Base-by-base conservation (phyloP, 2,329 filamentous ascomycete genomes). In the Thielaviopsis punctulata region DNA sequence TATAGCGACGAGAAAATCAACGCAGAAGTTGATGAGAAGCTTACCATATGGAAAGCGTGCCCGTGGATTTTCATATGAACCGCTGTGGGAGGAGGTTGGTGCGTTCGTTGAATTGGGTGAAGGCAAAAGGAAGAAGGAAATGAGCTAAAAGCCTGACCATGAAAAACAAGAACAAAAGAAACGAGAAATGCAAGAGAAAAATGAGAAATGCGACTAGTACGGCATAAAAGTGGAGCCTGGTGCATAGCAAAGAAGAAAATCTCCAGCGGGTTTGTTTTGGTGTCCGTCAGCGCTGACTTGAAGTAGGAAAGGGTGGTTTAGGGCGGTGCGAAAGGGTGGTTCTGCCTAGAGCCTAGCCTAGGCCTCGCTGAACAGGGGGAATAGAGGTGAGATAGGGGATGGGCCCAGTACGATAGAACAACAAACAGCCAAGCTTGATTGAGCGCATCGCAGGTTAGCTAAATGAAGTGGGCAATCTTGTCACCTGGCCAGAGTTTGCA, bases 201-300 rank as follows among this genome's bases (percentile, higher is more conserved):
- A 41, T 21, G 41, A 50, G 22, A 51, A 51, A 27, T 21, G 41
- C 18, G 25, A 43, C 39, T 51, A 47, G 19, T 39, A 33, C 39
- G 25, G 41, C 45, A 43, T 23, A 47, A 50, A 50, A 36, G 15
- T 46, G 49, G 49, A 24, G 15, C 24, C 12, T 45, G 5, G 13
- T 24, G 21, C 25, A 46, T n/a, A 24, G 44, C 21, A 4, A 36
- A 33, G 22, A 48, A 48, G 12, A n/a, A 30, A 48, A 30, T 18
- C 7, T 21, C 33, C 24, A 48, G 36, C 23, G 10, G 19, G 10
- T 6, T 12, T n/a, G 19, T n/a, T 4, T 49, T 30, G 25, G 45
- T 22, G 10, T 15, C 23, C 41, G 22, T 27, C 10, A 39, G 12
- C 22, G n/a, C 30, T n/a, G n/a, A n/a, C 18, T 33, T 53, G 33